Evolutionary conservation across 2,329 filamentous ascomycete genomes (phyloP), one percentile per base, ranked within the genome.

Genomic region (Teratosphaeria epicoccoides): DNA sequence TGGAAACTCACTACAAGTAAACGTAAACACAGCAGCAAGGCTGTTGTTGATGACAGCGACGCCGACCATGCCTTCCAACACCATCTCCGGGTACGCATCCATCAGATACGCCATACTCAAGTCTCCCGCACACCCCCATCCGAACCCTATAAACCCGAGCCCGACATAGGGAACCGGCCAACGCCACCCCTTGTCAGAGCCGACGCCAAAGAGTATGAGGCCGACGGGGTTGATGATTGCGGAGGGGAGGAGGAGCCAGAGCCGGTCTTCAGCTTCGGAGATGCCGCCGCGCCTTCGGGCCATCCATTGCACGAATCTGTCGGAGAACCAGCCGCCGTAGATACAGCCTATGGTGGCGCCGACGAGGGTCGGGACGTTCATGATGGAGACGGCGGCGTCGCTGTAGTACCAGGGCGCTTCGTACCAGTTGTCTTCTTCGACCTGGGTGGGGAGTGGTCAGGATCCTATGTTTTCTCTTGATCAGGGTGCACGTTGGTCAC

Each of bases 71-170:
- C 77, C 77, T 57, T 80, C 77, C 2, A 80, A 65, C 5, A 80
- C 72, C 71, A 78, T 78, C 28, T 78, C 76, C 0, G 76, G 76
- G 52, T 80, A 80, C 3, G 73, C 73, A 53, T 80, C 77, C 57
- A 76, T 76, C 4, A 79, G 65, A 53, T 80, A 80, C 0, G 77
- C 74, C 69, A 66, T 63, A 12, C 59, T 61, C 23, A 81, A 61
- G 62, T 81, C 78, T 5, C 78, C 78, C 2, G 76, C 76, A 48
- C 77, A 80, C 6, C 78, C 78, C 63, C 77, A 81, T 2, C 78
- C 78, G 50, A 81, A 81, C 4, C 78, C 78, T 24, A 80, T 80
- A 56, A 80, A 74, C 3, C 75, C 78, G 0, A 81, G 65, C 1
- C 76, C 78, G 12, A 81, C 67, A 50, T 81, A 81, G 0, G 77